phyloP scores from a whole-genome alignment of 179 eudicot species.

The Corrigiola litoralis region DNA sequence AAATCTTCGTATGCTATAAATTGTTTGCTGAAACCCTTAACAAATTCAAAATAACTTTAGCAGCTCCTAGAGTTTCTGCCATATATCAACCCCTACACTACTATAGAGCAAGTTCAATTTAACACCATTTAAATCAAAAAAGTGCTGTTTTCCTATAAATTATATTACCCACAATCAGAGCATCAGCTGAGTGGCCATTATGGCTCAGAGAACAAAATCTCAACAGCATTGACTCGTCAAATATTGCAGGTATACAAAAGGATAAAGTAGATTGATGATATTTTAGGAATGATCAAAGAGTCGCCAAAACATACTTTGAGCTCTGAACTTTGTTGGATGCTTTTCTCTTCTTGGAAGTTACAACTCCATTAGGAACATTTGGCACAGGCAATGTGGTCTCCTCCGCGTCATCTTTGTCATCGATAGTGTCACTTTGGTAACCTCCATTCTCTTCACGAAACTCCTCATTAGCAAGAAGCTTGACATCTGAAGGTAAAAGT shows the following conservation, averaged over 20 bases:
- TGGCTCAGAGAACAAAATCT: not conserved
- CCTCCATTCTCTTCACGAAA: slow-evolving; percentile 57
- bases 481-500: slow-evolving; percentile 35
- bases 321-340: slow-evolving; percentile 41
- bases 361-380: slow-evolving; percentile 21
- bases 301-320: slow-evolving; percentile 43
- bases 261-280: not conserved
- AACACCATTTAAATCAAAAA: too few species aligned
- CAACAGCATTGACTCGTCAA: not conserved
- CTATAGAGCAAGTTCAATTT: too few species aligned
- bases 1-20: too few species aligned
- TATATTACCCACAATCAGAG: too few species aligned
- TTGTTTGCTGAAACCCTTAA: too few species aligned
- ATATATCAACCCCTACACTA: too few species aligned
- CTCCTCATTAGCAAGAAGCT: slow-evolving; percentile 58
- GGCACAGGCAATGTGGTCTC: slow-evolving; percentile 30
- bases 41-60: too few species aligned
- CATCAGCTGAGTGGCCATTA: too few species aligned
- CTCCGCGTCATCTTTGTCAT: slow-evolving; percentile 32
- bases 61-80: too few species aligned
- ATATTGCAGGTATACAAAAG: not conserved
- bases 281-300: not conserved
- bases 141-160: too few species aligned
- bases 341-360: slow-evolving; percentile 64
- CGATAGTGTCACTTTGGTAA: slow-evolving; percentile 41